Evolutionary conservation across 345 rosid species (phyloP).

Genomic region (Populus euphratica): DNA sequence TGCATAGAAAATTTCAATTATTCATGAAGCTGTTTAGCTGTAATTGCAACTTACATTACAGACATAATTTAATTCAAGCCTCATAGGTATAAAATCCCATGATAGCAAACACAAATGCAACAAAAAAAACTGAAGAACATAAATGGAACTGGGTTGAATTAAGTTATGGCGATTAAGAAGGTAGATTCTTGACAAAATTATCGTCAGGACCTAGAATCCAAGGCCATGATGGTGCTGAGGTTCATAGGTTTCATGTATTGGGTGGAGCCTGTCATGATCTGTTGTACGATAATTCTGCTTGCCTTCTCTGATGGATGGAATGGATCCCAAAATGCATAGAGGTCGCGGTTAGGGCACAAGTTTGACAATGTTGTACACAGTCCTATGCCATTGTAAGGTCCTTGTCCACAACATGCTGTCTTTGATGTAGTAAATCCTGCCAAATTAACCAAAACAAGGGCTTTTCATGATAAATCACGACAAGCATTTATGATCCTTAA

Average conservation of each 20-base stretch:
- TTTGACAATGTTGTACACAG: conserved; percentile 16
- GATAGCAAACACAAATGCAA: neutral
- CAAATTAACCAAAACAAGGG: neutral
- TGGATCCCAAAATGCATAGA: conserved; percentile 25
- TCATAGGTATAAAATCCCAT: neutral
- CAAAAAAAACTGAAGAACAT: neutral
- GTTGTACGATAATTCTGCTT: conserved; percentile 49
- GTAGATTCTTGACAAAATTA: neutral
- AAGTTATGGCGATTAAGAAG: neutral
- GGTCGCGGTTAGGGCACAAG: conserved; percentile 14
- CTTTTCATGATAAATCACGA: neutral
- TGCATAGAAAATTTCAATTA: neutral
- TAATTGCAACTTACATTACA: neutral
- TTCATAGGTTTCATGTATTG: conserved; percentile 75
- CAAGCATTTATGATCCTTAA: neutral
- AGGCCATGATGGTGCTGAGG: conserved; percentile 57
- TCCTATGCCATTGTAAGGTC: conserved; percentile 22
- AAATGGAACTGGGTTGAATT: neutral
- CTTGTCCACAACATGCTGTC: conserved; percentile 25
- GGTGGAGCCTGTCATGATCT: conserved; percentile 46
- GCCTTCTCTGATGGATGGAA: conserved; percentile 87
- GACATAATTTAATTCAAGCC: neutral
- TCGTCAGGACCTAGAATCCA: conserved; percentile 37
- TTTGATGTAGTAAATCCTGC: conserved; percentile 21
- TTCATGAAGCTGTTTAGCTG: neutral